Evolutionary conservation across 1,139 yeast species (phyloP), one percentile per base, ranked within the genome.

Genomic region (Zygosaccharomyces sapae): DNA sequence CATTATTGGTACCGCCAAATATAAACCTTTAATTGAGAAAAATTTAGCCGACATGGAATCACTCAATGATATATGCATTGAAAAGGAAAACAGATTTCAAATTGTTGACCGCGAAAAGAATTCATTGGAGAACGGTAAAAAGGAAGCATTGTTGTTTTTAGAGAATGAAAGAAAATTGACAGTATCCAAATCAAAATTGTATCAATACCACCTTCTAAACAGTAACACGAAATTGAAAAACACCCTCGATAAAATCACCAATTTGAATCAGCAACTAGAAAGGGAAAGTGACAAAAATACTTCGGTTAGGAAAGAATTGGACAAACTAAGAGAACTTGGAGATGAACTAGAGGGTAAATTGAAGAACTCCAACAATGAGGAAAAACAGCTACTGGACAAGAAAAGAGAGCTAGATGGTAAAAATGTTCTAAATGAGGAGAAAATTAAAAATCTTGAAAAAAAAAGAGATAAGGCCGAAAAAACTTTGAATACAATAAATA

Each of bases 1-100:
- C 70, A 92, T 94, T 46, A 92, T 94, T 49, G 99, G 98, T 3
- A 94, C 99, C 0, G 75, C 97, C 0, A 76, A 77, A 45, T 94
- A 90, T 63, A 90, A 92, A 63, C 73, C 74, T 41, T 70, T 81
- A 41, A 89, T 94, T 50, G 96, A 87, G 59, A 79, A 79, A 27
- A 75, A 81, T 25, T 70, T 77, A 41, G 62, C 70, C 2, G 73
- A 79, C 55, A 79, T 87, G 8, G 95, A 85, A 38, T 76, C 74
- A 24, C 67, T 88, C 49, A 89, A 89, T 59, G 95, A 86, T 38
- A 73, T 80, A 5, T 88, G 96, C 61, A 70, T 80, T 33, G 95
- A 88, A 59, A 90, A 89, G 62, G 88, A 87, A 52, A 80, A 77
- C 49, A 76, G 97, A 52, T 83, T 87, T 58, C 83, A 80, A 50